Evolutionary conservation across 1,284 basidiomycete species (phyloP).

Genomic region (Pseudozyma pruni): DNA sequence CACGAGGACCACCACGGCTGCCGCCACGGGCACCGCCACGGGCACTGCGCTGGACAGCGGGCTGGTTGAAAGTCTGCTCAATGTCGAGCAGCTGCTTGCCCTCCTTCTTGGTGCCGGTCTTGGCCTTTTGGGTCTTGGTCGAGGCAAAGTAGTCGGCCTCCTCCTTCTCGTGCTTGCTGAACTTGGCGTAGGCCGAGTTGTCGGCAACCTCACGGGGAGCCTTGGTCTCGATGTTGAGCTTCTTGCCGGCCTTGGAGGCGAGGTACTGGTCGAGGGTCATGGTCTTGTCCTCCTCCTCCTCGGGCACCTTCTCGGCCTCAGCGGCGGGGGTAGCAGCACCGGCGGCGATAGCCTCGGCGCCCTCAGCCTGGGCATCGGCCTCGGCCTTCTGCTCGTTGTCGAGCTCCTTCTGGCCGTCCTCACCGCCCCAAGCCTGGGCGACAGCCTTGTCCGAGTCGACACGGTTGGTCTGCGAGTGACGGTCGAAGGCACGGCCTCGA

Average conservation of each 20-base stretch:
- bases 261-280: conserved; percentile 83
- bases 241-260: conserved; percentile 74
- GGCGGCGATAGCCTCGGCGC: conserved; percentile 60
- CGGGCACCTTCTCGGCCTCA: conserved; percentile 58
- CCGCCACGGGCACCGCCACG: conserved; percentile 51
- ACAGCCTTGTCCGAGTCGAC: conserved; percentile 88
- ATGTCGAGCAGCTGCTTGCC: conserved; percentile 64
- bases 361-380: conserved; percentile 63
- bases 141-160: conserved; percentile 62
- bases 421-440: conserved; percentile 89
- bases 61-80: conserved; percentile 61
- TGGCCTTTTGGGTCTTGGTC: conserved; percentile 50
- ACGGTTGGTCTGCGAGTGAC: conserved; percentile 82
- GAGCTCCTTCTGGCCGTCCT: conserved; percentile 81
- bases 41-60: conserved; percentile 51
- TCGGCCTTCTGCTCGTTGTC: conserved; percentile 78
- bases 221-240: conserved; percentile 56
- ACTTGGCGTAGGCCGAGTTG: conserved; percentile 55
- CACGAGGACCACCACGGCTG: conserved; percentile 46
- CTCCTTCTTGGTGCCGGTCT: conserved; percentile 48
- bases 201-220: conserved; percentile 55
- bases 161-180: conserved; percentile 60
- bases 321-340: conserved; percentile 62
- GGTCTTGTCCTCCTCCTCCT: conserved; percentile 94
- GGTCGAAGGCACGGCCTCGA: conserved; percentile 80